Conservation (phyloP, 2,329 filamentous ascomycete species). For the Sporothrix brunneoviolacea region DNA sequence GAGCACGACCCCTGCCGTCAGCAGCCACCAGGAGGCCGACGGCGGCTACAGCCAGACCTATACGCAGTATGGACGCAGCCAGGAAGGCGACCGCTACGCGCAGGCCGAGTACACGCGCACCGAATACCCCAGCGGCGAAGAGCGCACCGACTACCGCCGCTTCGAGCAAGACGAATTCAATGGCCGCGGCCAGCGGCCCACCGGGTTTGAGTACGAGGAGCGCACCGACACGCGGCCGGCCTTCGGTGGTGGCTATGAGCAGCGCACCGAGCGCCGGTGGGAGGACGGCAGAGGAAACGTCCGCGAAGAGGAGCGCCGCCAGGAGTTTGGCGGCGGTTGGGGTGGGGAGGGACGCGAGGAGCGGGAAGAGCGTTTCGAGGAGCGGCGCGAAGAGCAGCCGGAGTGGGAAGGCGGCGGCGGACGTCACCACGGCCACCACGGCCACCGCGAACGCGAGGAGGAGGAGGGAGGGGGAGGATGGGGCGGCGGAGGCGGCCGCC, state of each 20-base stretch:
- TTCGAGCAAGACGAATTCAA: constrained; percentile 47
- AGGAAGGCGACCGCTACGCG: constrained; percentile 45
- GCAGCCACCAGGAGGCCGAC: constrained; percentile 46
- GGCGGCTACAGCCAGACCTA: constrained; percentile 56
- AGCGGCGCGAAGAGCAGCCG: constrained; percentile 19
- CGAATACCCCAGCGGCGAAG: constrained; percentile 49
- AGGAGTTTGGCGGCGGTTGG: constrained; percentile 14
- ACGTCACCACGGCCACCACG: not conserved
- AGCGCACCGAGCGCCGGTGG: constrained; percentile 49
- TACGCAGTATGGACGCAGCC: constrained; percentile 53
- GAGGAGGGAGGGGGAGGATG: constrained; percentile 7
- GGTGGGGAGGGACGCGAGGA: constrained; percentile 12
- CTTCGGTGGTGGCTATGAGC: constrained; percentile 49
- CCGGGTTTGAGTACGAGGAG: constrained; percentile 51
- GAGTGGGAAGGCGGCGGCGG: not conserved
- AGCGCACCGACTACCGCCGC: constrained; percentile 53
- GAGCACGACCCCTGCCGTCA: constrained; percentile 44
- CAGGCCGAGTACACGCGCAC: constrained; percentile 56
- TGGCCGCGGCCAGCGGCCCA: constrained; percentile 30
- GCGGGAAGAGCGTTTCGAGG: constrained; percentile 8
- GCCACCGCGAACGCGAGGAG: constrained; percentile 10
- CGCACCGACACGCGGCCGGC: constrained; percentile 46
- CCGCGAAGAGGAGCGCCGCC: constrained; percentile 21
- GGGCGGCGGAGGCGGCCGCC: too few species aligned
- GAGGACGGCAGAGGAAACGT: constrained; percentile 23